phyloP scores from a whole-genome alignment of 345 rosid species.

The Cardamine chenopodiifolia region DNA sequence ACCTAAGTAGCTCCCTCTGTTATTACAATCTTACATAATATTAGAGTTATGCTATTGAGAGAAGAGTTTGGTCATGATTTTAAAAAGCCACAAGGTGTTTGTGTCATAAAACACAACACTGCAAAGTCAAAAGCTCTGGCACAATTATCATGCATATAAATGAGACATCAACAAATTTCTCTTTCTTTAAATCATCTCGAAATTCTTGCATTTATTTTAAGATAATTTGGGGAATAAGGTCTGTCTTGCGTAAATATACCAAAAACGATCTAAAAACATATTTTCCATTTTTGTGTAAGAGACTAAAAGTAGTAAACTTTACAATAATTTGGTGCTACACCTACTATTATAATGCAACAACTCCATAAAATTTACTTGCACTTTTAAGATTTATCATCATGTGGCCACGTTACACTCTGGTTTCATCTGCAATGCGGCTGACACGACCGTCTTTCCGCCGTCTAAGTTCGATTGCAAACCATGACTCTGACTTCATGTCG shows the following conservation, averaged over 20 bases:
- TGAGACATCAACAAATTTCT: not conserved
- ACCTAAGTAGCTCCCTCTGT: conserved; percentile 23
- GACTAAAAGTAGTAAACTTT: not conserved
- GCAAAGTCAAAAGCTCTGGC: not conserved
- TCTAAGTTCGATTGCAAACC: not conserved
- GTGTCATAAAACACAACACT: not conserved
- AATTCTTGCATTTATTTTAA: not conserved
- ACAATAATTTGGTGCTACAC: not conserved
- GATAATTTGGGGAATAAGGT: not conserved
- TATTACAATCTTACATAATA: conserved; percentile 22
- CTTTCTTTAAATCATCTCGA: not conserved
- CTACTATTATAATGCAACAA: not conserved
- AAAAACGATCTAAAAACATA: not conserved
- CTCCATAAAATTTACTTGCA: not conserved
- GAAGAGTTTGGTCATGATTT: not conserved
- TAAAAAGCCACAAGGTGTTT: not conserved
- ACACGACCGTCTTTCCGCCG: not conserved
- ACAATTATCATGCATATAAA: not conserved
- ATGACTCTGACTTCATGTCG: not conserved
- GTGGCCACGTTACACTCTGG: not conserved
- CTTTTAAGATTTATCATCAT: not conserved
- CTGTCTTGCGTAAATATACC: not conserved
- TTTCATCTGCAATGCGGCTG: not conserved
- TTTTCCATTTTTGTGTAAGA: not conserved
- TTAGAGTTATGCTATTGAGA: too few species aligned